Evolutionary conservation across 805 yeast species (phyloP).

Genomic region (Saccharomyces jurei): DNA sequence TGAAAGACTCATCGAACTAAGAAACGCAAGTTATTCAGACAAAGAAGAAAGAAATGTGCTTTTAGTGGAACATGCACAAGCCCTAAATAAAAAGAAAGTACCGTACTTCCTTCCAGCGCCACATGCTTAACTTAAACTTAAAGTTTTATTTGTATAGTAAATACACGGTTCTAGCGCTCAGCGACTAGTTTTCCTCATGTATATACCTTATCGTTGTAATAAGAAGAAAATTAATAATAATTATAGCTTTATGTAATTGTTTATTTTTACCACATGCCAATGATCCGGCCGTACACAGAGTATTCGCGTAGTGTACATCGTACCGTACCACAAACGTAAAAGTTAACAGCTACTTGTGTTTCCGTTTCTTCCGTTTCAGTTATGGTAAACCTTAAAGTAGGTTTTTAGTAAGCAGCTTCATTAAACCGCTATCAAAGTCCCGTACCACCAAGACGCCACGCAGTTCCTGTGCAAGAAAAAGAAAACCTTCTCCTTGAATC

Average conservation of each 20-base stretch:
- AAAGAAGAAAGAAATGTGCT: constrained; percentile 17
- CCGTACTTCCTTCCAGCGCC: constrained; percentile 9
- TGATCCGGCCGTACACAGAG: neutral
- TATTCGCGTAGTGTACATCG: neutral
- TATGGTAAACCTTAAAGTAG: neutral
- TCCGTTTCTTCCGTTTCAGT: neutral
- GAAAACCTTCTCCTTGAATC: neutral
- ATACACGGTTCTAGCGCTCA: neutral
- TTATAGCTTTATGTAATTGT: too few species aligned
- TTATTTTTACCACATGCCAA: neutral
- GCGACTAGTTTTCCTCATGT: neutral
- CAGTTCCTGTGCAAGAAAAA: neutral
- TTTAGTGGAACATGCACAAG: constrained; percentile 11
- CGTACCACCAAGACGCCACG: neutral
- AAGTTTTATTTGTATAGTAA: neutral
- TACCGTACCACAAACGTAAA: neutral
- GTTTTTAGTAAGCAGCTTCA: neutral
- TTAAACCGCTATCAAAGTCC: neutral
- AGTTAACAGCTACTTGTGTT: neutral
- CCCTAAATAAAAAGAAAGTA: constrained; percentile 11
- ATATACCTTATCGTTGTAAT: neutral
- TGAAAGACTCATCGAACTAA: constrained; percentile 8
- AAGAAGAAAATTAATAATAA: too few species aligned
- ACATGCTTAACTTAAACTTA: neutral
- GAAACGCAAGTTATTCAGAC: constrained; percentile 11